phyloP scores from a whole-genome alignment of 192 early-diverging fungal species.

The Pilobolus umbonatus region DNA sequence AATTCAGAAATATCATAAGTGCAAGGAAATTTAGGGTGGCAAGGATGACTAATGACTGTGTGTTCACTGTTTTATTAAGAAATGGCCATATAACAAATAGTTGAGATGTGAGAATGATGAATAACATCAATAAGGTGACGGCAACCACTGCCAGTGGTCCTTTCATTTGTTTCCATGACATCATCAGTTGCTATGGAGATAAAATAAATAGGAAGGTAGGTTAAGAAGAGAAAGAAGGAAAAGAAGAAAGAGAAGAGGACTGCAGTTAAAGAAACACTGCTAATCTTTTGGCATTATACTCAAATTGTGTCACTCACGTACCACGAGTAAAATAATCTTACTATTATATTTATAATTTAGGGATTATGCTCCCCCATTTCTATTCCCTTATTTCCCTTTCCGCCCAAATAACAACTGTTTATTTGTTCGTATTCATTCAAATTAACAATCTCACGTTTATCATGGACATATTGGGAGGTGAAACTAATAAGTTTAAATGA shows the following conservation, averaged over 20 bases:
- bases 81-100: conserved; percentile 28
- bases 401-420: too few relatives aligned
- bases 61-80: conserved; percentile 10
- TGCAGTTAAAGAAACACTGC: neutral
- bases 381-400: too few relatives aligned
- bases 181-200: neutral
- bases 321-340: too few relatives aligned
- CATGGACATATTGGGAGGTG: too few relatives aligned
- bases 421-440: too few relatives aligned
- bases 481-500: too few relatives aligned
- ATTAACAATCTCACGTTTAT: too few relatives aligned
- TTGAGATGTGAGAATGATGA: conserved; percentile 28
- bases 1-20: conserved; percentile 81
- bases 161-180: conserved; percentile 5
- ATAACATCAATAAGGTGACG: conserved; percentile 14
- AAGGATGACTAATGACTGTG: conserved; percentile 35
- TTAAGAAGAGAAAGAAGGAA: conserved; percentile 4
- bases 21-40: conserved; percentile 77
- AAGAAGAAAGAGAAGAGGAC: neutral
- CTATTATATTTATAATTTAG: too few relatives aligned
- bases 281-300: neutral
- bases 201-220: neutral
- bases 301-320: neutral
- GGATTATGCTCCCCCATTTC: too few relatives aligned
- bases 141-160: conserved; percentile 13